Evolutionary conservation across 2,329 filamentous ascomycete species (phyloP).

Genomic region (Blastomyces silverae): DNA sequence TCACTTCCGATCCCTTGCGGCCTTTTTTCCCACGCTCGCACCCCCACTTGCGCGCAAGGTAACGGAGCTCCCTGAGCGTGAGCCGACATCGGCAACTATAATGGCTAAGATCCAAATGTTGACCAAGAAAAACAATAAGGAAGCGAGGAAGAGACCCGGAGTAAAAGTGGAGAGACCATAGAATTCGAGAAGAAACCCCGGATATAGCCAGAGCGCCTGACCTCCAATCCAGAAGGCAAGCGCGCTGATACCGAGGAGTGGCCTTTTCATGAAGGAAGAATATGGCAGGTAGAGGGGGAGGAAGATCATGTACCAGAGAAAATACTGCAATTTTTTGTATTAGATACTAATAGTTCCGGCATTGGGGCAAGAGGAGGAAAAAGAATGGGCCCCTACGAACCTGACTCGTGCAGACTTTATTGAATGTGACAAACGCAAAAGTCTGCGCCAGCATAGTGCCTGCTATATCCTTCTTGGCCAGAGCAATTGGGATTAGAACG

Average conservation of each 20-base stretch:
- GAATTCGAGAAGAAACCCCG: slow-evolving; percentile 70
- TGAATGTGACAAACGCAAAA: slow-evolving; percentile 94
- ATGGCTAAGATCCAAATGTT: slow-evolving; percentile 85
- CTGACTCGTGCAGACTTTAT: slow-evolving; percentile 98
- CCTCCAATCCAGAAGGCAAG: slow-evolving; percentile 65
- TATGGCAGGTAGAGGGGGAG: slow-evolving; percentile 81
- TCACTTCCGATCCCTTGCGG: not conserved
- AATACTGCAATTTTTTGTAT: slow-evolving; percentile 59
- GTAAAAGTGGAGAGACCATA: slow-evolving; percentile 76
- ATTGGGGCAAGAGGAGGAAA: not conserved
- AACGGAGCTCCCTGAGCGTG: not conserved
- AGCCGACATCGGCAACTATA: slow-evolving; percentile 60
- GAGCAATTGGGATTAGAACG: slow-evolving; percentile 63
- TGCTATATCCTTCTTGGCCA: slow-evolving; percentile 76
- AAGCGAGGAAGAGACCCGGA: slow-evolving; percentile 71
- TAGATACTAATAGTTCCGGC: slow-evolving; percentile 14
- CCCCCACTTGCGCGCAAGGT: not conserved
- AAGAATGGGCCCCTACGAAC: slow-evolving; percentile 45
- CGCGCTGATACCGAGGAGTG: slow-evolving; percentile 57
- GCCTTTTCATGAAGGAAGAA: slow-evolving; percentile 62
- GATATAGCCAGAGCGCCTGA: slow-evolving; percentile 70
- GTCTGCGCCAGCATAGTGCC: slow-evolving; percentile 89
- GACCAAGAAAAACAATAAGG: slow-evolving; percentile 70
- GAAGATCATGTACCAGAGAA: slow-evolving; percentile 95
- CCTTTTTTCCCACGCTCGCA: not conserved